phyloP scores from a whole-genome alignment of 768 basidiomycete genomes.

The Leucosporidium yakuticum region DNA sequence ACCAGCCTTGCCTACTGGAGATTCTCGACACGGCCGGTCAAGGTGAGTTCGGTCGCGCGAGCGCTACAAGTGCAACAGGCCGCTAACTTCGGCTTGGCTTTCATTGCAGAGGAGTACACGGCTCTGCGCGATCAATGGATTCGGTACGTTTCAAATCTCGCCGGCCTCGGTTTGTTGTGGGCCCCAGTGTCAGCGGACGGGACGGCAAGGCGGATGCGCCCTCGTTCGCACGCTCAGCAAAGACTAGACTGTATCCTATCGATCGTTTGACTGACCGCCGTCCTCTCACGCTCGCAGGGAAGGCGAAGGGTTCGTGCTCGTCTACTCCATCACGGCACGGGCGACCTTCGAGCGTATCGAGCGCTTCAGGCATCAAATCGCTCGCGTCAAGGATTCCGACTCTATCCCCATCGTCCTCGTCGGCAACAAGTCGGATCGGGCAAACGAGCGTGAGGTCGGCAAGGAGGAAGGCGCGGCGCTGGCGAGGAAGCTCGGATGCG shows the following conservation, averaged over 20 bases:
- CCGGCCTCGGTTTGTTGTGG: neutral
- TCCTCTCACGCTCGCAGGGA: constrained; percentile 31
- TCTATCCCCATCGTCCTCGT: constrained; percentile 91
- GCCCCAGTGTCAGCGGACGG: neutral
- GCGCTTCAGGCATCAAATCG: constrained; percentile 89
- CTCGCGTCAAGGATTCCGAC: constrained; percentile 90
- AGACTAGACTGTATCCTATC: too few species aligned
- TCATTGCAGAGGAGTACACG: constrained; percentile 39
- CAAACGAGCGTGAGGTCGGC: constrained; percentile 91
- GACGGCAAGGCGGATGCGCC: too few species aligned
- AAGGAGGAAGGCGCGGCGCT: constrained; percentile 78
- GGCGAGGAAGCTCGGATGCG: constrained; percentile 78
- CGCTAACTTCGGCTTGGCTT: neutral
- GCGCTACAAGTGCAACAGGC: neutral
- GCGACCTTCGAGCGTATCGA: constrained; percentile 96
- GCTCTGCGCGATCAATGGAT: constrained; percentile 41
- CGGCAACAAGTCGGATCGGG: constrained; percentile 96
- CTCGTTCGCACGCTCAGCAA: too few species aligned
- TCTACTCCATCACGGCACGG: constrained; percentile 96
- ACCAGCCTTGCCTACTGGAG: constrained; percentile 37
- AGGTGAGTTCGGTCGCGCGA: constrained; percentile 34
- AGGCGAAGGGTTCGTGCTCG: constrained; percentile 94
- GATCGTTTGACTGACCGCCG: neutral
- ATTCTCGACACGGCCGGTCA: constrained; percentile 96
- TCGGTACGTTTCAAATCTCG: constrained; percentile 26